phyloP scores from a whole-genome alignment of 345 rosid species.

The Populus euphratica region DNA sequence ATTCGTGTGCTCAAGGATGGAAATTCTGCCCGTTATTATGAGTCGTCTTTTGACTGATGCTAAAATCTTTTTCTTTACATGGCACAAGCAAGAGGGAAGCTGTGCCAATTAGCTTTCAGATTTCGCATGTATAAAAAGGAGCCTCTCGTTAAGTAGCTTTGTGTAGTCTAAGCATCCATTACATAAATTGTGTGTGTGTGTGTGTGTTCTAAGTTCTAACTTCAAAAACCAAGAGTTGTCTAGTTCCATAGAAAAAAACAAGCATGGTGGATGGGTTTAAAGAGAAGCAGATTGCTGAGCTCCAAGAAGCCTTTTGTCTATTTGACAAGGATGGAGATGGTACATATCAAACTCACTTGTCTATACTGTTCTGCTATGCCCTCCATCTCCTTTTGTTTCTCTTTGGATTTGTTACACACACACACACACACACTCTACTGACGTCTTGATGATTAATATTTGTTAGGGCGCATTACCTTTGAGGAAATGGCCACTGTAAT shows the following conservation, averaged over 20 bases:
- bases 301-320: conserved; percentile 62
- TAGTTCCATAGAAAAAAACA: not conserved
- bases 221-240: not conserved
- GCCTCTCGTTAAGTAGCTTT: not conserved
- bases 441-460: not conserved
- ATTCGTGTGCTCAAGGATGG: not conserved
- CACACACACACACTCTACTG: not conserved
- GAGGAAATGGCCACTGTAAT: conserved; percentile 53
- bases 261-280: conserved; percentile 35
- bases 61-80: not conserved
- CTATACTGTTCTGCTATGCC: not conserved
- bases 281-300: conserved; percentile 49
- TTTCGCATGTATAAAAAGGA: not conserved
- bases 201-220: no score
- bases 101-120: not conserved
- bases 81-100: not conserved
- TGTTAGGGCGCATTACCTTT: conserved; percentile 56
- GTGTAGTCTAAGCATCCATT: not conserved
- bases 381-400: not conserved
- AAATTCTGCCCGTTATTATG: not conserved
- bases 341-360: conserved; percentile 8
- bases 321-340: conserved; percentile 85
- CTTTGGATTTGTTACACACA: not conserved
- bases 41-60: not conserved
- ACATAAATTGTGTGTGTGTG: not conserved